phyloP scores from a whole-genome alignment of 2,329 filamentous ascomycete genomes.

The Ophiognomonia clavigignenti-juglandacearum region DNA sequence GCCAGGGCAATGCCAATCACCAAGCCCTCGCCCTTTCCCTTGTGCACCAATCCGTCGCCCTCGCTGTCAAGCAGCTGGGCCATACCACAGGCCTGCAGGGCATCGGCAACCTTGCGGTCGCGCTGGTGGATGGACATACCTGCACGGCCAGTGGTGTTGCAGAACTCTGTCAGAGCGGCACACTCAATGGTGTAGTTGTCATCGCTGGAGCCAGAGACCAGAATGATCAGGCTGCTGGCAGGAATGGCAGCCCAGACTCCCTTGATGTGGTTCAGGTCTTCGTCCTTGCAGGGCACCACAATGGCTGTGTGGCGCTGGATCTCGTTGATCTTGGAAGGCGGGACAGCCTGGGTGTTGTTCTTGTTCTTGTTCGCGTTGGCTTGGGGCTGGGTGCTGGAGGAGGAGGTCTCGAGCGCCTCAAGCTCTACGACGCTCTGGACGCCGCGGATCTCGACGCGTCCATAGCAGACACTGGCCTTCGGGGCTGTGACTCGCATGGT shows the following conservation, averaged over 20 bases:
- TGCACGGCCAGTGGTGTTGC: conserved; percentile 16
- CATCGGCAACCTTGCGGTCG: conserved; percentile 21
- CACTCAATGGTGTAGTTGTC: conserved; percentile 21
- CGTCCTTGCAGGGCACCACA: conserved; percentile 29
- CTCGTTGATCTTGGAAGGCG: neutral
- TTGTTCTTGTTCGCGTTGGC: neutral
- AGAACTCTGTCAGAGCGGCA: conserved; percentile 19
- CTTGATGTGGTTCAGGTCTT: conserved; percentile 21
- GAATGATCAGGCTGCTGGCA: conserved; percentile 23
- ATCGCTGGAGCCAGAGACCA: conserved; percentile 25
- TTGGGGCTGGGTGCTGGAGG: neutral
- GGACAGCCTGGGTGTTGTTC: neutral
- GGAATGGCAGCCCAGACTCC: conserved; percentile 26
- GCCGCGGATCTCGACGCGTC: conserved; percentile 11
- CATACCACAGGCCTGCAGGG: conserved; percentile 21
- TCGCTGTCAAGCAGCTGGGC: conserved; percentile 17
- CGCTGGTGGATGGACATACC: conserved; percentile 26
- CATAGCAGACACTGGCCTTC: conserved; percentile 2
- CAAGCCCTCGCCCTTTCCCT: conserved; percentile 24
- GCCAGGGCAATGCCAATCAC: conserved; percentile 27
- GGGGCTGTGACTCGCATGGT: conserved; percentile 10
- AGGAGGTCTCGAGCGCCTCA: conserved; percentile 5
- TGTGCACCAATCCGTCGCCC: conserved; percentile 18
- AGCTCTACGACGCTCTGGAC: conserved; percentile 15
- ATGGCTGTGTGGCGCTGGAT: conserved; percentile 11